These are phyloP conservation scores for Metschnikowia kunwiensis DNA, from an alignment of 805 yeast species.

Conservation along the genomic window DNA sequence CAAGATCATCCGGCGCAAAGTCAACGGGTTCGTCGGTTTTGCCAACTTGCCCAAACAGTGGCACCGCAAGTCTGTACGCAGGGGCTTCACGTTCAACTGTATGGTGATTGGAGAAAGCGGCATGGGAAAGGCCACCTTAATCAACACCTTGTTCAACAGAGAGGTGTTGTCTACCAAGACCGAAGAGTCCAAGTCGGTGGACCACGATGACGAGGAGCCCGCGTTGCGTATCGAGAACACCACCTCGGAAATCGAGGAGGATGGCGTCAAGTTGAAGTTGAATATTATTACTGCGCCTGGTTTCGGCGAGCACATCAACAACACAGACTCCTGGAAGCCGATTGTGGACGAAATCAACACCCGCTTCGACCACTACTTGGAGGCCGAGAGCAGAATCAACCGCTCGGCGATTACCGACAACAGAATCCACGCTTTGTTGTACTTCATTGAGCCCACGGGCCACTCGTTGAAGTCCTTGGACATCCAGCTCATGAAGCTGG, in stretches of 20 bases:
- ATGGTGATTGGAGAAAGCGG: slow-evolving; percentile 92
- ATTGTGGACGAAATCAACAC: slow-evolving; percentile 83
- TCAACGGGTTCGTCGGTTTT: slow-evolving; percentile 92
- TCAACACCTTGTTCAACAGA: slow-evolving; percentile 76
- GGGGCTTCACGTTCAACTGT: slow-evolving; percentile 82
- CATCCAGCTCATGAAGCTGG: slow-evolving; percentile 78
- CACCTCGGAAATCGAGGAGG: slow-evolving; percentile 65
- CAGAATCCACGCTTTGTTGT: slow-evolving; percentile 89
- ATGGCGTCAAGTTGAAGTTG: slow-evolving; percentile 82
- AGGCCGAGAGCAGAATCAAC: slow-evolving; percentile 79
- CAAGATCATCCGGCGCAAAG: slow-evolving; percentile 74
- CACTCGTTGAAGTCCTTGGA: slow-evolving; percentile 89
- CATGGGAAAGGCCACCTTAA: slow-evolving; percentile 86
- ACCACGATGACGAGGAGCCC: slow-evolving; percentile 21
- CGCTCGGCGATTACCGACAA: slow-evolving; percentile 71
- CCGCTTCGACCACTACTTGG: slow-evolving; percentile 85
- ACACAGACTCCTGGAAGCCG: slow-evolving; percentile 76
- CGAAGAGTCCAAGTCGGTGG: slow-evolving; percentile 10
- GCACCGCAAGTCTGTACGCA: slow-evolving; percentile 75
- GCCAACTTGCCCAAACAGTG: slow-evolving; percentile 98
- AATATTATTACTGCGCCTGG: slow-evolving; percentile 90
- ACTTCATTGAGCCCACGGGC: slow-evolving; percentile 96
- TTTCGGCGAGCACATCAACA: slow-evolving; percentile 87
- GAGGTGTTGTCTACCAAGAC: slow-evolving; percentile 26
- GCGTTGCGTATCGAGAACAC: slow-evolving; percentile 27